Conservation (phyloP, 257 asterid species). For the Solanum chaucha region DNA sequence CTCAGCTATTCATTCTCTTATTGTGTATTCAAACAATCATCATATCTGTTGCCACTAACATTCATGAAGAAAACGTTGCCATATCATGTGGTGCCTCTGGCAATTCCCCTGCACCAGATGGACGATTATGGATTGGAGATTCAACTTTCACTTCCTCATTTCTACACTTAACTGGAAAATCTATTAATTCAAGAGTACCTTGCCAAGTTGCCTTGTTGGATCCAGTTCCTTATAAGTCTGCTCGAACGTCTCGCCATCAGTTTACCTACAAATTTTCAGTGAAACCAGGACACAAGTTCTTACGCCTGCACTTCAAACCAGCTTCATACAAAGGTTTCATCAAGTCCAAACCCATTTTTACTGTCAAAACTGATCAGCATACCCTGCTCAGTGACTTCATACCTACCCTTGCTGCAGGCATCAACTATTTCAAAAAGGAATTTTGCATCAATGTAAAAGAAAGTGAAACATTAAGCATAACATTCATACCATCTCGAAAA, state of each 20-base stretch:
- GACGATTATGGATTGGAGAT: slow-evolving; percentile 49
- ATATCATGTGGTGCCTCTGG: slow-evolving; percentile 51
- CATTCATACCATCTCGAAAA: slow-evolving; percentile 27
- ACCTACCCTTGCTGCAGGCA: slow-evolving; percentile 16
- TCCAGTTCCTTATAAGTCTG: slow-evolving; percentile 12
- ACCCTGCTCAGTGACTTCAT: slow-evolving; percentile 22
- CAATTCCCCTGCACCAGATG: slow-evolving; percentile 19
- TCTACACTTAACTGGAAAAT: slow-evolving; percentile 31
- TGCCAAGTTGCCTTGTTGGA: not conserved
- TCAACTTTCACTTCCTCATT: slow-evolving; percentile 8
- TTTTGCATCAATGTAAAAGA: slow-evolving; percentile 32
- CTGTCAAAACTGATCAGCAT: slow-evolving; percentile 13
- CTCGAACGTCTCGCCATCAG: slow-evolving; percentile 15
- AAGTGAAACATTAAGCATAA: slow-evolving; percentile 18
- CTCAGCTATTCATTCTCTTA: not conserved
- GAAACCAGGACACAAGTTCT: slow-evolving; percentile 16
- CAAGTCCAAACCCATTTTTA: slow-evolving; percentile 14
- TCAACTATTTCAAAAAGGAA: slow-evolving; percentile 28
- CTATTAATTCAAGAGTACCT: slow-evolving; percentile 20
- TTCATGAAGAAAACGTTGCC: slow-evolving; percentile 8
- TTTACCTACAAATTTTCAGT: slow-evolving; percentile 13
- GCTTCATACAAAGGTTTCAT: slow-evolving; percentile 15
- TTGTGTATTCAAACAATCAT: not conserved
- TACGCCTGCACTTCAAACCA: slow-evolving; percentile 25
- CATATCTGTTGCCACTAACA: slow-evolving; percentile 9